A percentile compares a stretch with the other conserved stretches of the same genome.
Evolutionary conservation across 106 monocot genomes (phyloP).

Genomic region (Hemerocallis citrina): DNA sequence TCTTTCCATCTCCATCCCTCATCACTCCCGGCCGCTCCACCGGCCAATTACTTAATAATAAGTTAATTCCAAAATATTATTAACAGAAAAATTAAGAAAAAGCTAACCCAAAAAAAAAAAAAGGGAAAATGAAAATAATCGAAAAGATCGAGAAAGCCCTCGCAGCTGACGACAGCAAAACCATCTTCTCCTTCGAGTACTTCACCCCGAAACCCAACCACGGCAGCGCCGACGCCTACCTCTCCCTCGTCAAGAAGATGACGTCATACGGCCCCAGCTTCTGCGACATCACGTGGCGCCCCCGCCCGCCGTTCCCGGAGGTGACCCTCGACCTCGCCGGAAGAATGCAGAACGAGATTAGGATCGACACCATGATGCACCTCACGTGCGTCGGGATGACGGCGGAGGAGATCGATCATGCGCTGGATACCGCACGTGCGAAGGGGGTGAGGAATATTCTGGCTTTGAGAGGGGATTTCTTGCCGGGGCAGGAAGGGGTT

Average conservation of each 20-base stretch:
- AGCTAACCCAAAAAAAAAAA: no score
- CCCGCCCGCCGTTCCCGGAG: slow-evolving; percentile 26
- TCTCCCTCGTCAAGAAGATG: slow-evolving; percentile 29
- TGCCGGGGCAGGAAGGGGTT: slow-evolving; percentile 6
- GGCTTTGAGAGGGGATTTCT: slow-evolving; percentile 53
- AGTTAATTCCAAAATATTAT: no score
- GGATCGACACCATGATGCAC: slow-evolving; percentile 67
- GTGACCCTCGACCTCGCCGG: slow-evolving; percentile 33
- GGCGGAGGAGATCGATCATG: slow-evolving; percentile 26
- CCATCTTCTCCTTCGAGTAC: slow-evolving; percentile 60
- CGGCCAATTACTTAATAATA: no score
- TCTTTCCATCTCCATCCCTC: no score
- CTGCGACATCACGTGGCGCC: slow-evolving; percentile 69
- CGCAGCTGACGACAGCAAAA: slow-evolving; percentile 14
- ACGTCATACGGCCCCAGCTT: slow-evolving; percentile 26
- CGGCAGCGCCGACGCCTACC: slow-evolving; percentile 14
- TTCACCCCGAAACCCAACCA: slow-evolving; percentile 33
- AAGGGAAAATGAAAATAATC: slow-evolving; percentile 30
- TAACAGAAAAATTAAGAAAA: no score
- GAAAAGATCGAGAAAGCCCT: slow-evolving; percentile 19
- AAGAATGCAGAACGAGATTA: slow-evolving; percentile 37
- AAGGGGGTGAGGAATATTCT: slow-evolving; percentile 43
- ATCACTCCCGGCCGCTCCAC: no score
- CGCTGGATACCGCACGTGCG: slow-evolving; percentile 21
- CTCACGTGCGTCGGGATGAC: slow-evolving; percentile 48